Evolutionary conservation across 768 basidiomycete species (phyloP).

Genomic region (Pleurotus giganteus): DNA sequence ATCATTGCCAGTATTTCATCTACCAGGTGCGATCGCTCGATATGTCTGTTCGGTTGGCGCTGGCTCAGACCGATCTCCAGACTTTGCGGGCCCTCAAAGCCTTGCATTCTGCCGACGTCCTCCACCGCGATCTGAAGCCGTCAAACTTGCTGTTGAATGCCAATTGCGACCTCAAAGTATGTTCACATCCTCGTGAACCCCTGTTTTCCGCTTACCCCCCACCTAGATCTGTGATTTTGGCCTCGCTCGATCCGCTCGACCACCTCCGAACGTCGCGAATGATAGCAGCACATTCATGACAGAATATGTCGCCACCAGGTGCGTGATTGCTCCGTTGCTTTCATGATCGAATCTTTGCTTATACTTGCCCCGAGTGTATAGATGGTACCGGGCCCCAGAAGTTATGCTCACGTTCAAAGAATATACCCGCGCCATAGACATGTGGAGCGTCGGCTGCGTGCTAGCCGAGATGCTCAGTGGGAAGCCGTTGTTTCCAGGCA

Average conservation of each 20-base stretch:
- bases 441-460: constrained; percentile 88
- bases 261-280: constrained; percentile 82
- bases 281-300: constrained; percentile 87
- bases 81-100: constrained; percentile 95
- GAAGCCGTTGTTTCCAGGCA: constrained; percentile 94
- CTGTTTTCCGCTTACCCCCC: neutral
- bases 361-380: neutral
- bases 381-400: constrained; percentile 97
- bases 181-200: neutral
- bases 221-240: constrained; percentile 75
- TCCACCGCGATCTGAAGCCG: constrained; percentile 95
- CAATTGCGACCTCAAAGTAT: constrained; percentile 92
- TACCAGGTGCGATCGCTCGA: constrained; percentile 48
- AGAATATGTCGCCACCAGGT: constrained; percentile 93
- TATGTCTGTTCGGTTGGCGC: neutral
- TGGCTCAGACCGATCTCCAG: neutral
- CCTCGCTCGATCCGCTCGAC: constrained; percentile 80
- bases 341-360: neutral
- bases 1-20: constrained; percentile 93
- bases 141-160: constrained; percentile 97
- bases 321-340: neutral
- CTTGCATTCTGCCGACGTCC: constrained; percentile 93
- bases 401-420: constrained; percentile 99
- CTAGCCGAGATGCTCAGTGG: constrained; percentile 97
- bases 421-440: constrained; percentile 90